Conservation (phyloP, 1,284 basidiomycete genomes). For the Lentinus polychrous region DNA sequence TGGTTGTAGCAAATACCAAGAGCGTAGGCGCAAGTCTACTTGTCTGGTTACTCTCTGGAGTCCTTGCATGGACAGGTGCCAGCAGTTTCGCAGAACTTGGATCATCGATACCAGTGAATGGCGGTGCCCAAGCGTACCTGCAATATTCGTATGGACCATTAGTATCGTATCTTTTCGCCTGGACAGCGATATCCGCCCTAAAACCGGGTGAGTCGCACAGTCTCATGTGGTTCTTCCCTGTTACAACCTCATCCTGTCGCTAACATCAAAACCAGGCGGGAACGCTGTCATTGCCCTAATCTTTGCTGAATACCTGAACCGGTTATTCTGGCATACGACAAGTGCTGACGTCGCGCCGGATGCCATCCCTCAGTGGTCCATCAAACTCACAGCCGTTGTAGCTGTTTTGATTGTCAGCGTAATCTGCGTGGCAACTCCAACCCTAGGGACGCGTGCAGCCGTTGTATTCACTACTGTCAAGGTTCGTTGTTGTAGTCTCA, state of each 20-base stretch:
- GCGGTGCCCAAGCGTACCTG: constrained; percentile 89
- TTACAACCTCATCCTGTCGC: constrained; percentile 1
- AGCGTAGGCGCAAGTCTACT: constrained; percentile 79
- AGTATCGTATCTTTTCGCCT: constrained; percentile 81
- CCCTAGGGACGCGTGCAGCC: constrained; percentile 75
- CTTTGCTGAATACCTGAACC: constrained; percentile 84
- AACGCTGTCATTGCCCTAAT: constrained; percentile 70
- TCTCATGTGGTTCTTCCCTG: not conserved
- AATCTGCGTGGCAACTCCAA: constrained; percentile 76
- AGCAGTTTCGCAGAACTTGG: constrained; percentile 88
- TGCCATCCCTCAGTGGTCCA: constrained; percentile 87
- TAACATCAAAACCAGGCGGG: constrained; percentile 33
- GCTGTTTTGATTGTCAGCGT: constrained; percentile 70
- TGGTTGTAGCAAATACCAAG: constrained; percentile 82
- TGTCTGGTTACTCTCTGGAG: constrained; percentile 76
- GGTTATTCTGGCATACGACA: constrained; percentile 64
- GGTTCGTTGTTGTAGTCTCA: constrained; percentile 30
- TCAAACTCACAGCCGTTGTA: constrained; percentile 78
- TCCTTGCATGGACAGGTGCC: constrained; percentile 90
- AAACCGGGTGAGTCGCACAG: constrained; percentile 59
- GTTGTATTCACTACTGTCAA: constrained; percentile 87
- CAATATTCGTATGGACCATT: constrained; percentile 86
- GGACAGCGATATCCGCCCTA: constrained; percentile 86
- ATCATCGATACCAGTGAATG: constrained; percentile 78
- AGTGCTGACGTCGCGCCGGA: constrained; percentile 61